Evolutionary conservation across 177 flowering plant genomes (phyloP).

Genomic region (Tripterygium wilfordii): DNA sequence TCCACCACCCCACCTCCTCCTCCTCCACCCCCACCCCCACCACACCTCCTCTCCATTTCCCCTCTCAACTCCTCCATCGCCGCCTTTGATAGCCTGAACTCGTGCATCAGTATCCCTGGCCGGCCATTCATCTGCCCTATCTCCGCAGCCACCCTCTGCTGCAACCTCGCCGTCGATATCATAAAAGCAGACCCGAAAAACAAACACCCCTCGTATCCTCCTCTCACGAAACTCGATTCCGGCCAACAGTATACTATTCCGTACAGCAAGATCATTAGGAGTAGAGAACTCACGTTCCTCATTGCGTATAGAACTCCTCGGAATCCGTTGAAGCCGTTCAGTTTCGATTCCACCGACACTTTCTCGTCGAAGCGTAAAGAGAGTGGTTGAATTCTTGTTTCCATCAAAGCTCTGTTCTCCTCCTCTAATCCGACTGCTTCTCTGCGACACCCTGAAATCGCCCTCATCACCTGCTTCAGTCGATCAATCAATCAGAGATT

Average conservation of each 20-base stretch:
- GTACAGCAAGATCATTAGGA: slow-evolving; percentile 64
- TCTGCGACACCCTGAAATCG: slow-evolving; percentile 67
- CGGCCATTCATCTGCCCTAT: slow-evolving; percentile 42
- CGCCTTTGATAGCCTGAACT: slow-evolving; percentile 52
- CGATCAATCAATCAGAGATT: too few relatives aligned
- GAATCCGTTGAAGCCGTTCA: slow-evolving; percentile 87
- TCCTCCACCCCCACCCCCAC: too few relatives aligned
- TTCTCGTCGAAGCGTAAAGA: slow-evolving; percentile 59
- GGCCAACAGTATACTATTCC: slow-evolving; percentile 76
- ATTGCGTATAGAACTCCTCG: slow-evolving; percentile 87
- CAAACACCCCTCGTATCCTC: slow-evolving; percentile 57
- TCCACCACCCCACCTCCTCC: slow-evolving; percentile 25
- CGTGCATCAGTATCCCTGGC: slow-evolving; percentile 62
- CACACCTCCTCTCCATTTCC: slow-evolving; percentile 56
- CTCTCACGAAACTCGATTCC: slow-evolving; percentile 40
- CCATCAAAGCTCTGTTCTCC: slow-evolving; percentile 79
- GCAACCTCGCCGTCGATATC: slow-evolving; percentile 69
- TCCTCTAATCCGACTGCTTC: slow-evolving; percentile 82
- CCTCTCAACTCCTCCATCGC: slow-evolving; percentile 80
- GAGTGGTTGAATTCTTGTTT: slow-evolving; percentile 64
- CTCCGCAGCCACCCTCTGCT: slow-evolving; percentile 69
- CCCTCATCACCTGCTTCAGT: slow-evolving; percentile 58
- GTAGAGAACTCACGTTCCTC: slow-evolving; percentile 84
- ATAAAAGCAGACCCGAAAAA: slow-evolving; percentile 75
- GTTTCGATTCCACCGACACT: slow-evolving; percentile 54